A percentile compares a stretch with the other conserved stretches of the same genome.
These are phyloP conservation scores for Flaveria bidentis DNA, from an alignment of 129 eudicot genomes.

Conservation along the genomic window DNA sequence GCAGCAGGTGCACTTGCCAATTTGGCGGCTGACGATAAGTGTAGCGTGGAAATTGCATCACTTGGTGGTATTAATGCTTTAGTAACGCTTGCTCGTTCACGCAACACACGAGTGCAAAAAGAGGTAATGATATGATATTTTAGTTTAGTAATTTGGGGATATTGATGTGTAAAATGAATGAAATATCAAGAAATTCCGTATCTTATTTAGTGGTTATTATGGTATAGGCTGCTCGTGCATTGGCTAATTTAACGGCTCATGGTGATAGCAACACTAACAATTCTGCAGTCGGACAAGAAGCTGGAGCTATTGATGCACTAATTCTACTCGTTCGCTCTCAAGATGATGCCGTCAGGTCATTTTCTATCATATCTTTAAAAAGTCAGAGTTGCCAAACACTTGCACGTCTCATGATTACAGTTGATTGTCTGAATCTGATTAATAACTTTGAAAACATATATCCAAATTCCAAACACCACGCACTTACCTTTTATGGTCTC, in stretches of 20 bases:
- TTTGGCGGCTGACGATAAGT: constrained; percentile 94
- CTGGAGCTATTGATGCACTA: constrained; percentile 90
- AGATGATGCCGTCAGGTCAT: constrained; percentile 84
- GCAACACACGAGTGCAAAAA: constrained; percentile 88
- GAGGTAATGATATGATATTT: constrained; percentile 50
- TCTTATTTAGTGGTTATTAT: constrained; percentile 23
- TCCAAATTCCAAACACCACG: background rate
- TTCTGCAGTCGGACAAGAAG: constrained; percentile 90
- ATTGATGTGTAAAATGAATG: background rate
- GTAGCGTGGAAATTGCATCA: constrained; percentile 81
- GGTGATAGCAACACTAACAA: constrained; percentile 90
- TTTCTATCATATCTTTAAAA: background rate
- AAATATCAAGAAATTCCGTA: constrained; percentile 18
- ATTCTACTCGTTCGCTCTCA: constrained; percentile 77
- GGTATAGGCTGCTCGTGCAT: constrained; percentile 88
- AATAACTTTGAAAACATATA: background rate
- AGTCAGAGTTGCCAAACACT: background rate
- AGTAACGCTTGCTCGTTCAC: constrained; percentile 76
- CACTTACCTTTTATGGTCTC: background rate
- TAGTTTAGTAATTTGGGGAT: background rate
- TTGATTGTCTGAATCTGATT: background rate
- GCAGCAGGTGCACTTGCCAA: constrained; percentile 98
- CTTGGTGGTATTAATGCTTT: constrained; percentile 92
- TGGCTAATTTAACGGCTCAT: constrained; percentile 96
- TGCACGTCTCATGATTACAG: background rate